Percentiles rank a stretch among this genome's conserved stretches.
These are phyloP conservation scores for Allium sativum DNA, from an alignment of 106 monocot species.

Conservation along the genomic window DNA sequence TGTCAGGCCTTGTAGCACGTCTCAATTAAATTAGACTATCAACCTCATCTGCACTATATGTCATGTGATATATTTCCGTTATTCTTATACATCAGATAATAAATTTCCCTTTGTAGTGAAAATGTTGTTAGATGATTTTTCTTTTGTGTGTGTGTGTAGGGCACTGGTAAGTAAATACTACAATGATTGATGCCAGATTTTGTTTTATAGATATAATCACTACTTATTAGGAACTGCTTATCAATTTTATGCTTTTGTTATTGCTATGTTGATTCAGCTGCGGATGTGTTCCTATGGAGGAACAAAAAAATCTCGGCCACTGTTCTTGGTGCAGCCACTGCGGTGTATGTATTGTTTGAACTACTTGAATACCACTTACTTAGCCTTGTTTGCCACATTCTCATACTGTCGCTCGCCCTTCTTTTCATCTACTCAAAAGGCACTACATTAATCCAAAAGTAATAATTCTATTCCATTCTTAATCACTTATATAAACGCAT, in stretches of 20 bases:
- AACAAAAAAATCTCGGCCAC: constrained; percentile 58
- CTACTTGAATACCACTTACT: constrained; percentile 59
- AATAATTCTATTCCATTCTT: not conserved
- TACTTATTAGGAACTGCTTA: too few relatives aligned
- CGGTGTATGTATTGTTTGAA: constrained; percentile 52
- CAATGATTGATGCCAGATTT: too few relatives aligned
- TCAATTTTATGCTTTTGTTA: too few relatives aligned
- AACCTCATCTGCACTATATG: too few relatives aligned
- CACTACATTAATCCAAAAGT: constrained; percentile 80
- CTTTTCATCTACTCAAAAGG: constrained; percentile 74
- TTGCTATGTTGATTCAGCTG: constrained; percentile 24
- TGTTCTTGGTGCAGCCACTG: constrained; percentile 33
- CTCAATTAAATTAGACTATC: too few relatives aligned
- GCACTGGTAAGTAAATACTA: not conserved
- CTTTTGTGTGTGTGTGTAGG: too few relatives aligned
- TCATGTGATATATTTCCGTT: too few relatives aligned
- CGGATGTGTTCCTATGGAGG: constrained; percentile 67
- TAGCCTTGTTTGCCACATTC: constrained; percentile 32
- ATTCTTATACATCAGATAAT: too few relatives aligned
- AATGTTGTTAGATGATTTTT: not conserved
- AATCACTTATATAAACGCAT: too few relatives aligned
- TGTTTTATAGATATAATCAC: too few relatives aligned
- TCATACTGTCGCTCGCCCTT: constrained; percentile 36
- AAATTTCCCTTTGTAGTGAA: too few relatives aligned
- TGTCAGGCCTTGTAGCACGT: too few relatives aligned